Conservation (phyloP, 192 early-diverging fungal genomes). For the Podila horticola region DNA sequence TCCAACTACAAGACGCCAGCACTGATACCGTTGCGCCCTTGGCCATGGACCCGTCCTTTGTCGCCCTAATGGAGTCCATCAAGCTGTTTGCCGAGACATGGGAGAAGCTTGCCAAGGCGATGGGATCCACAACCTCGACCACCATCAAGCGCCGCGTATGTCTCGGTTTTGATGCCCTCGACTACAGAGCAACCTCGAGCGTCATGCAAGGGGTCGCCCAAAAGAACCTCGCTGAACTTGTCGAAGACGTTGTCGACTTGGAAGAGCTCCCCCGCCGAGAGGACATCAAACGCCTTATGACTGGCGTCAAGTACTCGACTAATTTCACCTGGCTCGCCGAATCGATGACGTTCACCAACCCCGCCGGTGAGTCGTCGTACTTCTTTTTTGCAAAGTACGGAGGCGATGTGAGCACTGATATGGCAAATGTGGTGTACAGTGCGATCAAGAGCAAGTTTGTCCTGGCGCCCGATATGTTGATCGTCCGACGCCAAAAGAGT, state of each 20-base stretch:
- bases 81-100: constrained; percentile 14
- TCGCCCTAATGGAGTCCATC: constrained; percentile 8
- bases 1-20: background rate
- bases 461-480: constrained; percentile 17
- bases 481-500: constrained; percentile 2
- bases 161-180: constrained; percentile 16
- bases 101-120: constrained; percentile 8
- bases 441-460: constrained; percentile 1
- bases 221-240: background rate
- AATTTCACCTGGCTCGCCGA: constrained; percentile 24
- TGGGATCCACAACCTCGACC: background rate
- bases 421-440: constrained; percentile 8
- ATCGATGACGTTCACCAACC: constrained; percentile 5
- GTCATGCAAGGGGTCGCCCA: constrained; percentile 3
- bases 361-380: constrained; percentile 9
- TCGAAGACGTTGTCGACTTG: constrained; percentile 7
- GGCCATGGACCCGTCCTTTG: constrained; percentile 6
- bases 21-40: background rate
- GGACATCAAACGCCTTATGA: constrained; percentile 11
- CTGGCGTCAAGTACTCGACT: constrained; percentile 19
- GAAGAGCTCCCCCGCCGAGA: constrained; percentile 4
- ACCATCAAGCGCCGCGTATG: constrained; percentile 10
- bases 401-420: background rate
- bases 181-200: constrained; percentile 1
- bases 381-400: constrained; percentile 19